These are phyloP conservation scores for Aspergillus unguis DNA, from an alignment of 2,329 filamentous ascomycete genomes.

Conservation along the genomic window DNA sequence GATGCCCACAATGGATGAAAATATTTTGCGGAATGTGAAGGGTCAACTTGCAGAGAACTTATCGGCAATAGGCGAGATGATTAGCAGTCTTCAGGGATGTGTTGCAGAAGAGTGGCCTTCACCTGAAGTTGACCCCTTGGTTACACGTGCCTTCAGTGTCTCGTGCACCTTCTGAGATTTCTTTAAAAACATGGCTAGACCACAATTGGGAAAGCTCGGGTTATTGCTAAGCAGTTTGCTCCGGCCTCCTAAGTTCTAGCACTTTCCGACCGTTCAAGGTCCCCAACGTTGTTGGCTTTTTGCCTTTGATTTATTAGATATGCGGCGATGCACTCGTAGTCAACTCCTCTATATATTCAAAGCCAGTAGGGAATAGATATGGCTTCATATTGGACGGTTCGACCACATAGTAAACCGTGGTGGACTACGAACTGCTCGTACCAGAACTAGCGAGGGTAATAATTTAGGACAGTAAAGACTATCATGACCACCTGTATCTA, in stretches of 20 bases:
- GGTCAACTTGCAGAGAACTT: background rate
- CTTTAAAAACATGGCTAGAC: background rate
- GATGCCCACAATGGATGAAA: background rate
- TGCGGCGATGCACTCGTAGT: background rate
- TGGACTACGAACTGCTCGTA: background rate
- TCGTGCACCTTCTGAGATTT: background rate
- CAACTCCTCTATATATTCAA: background rate
- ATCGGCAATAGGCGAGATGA: background rate
- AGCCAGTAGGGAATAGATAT: background rate
- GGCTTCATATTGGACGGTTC: background rate
- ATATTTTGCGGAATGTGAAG: background rate
- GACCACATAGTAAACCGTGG: background rate
- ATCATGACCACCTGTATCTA: background rate
- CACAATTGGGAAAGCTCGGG: background rate
- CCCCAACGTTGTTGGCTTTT: background rate
- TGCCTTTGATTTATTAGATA: background rate
- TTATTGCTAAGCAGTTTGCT: background rate
- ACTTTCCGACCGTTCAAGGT: background rate
- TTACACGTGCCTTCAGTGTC: background rate
- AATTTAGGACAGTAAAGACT: background rate
- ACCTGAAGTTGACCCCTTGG: background rate
- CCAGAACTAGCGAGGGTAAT: background rate
- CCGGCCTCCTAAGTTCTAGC: background rate
- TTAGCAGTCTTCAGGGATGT: background rate
- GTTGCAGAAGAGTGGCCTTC: background rate